Conservation (phyloP, 306 rosid genomes). For the Arachis stenosperma region DNA sequence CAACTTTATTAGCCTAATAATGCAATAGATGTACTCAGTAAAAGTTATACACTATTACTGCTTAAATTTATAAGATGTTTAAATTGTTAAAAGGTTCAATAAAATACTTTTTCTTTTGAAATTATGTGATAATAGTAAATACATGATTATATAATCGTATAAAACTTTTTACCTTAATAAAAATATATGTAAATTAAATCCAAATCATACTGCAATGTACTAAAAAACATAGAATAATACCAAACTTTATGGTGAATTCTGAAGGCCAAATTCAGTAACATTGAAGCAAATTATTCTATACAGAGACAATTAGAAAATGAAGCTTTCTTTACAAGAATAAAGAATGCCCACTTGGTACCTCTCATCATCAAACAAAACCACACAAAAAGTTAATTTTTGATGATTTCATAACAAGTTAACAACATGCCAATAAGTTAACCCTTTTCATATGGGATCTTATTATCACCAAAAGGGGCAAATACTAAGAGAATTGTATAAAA, state of each 20-base stretch:
- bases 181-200: too few relatives aligned
- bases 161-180: too few relatives aligned
- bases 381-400: slow-evolving; percentile 24
- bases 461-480: slow-evolving; percentile 17
- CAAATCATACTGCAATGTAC: not conserved
- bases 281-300: not conserved
- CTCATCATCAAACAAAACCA: slow-evolving; percentile 25
- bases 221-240: not conserved
- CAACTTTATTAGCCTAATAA: not conserved
- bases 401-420: not conserved
- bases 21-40: not conserved
- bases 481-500: not conserved
- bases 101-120: too few relatives aligned
- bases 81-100: too few relatives aligned
- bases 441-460: slow-evolving; percentile 9
- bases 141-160: too few relatives aligned
- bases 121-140: too few relatives aligned
- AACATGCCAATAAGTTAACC: not conserved
- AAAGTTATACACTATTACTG: not conserved
- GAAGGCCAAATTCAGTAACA: not conserved
- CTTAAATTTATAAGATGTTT: not conserved
- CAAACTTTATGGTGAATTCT: not conserved
- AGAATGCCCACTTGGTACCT: slow-evolving; percentile 26
- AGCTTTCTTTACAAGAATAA: not conserved
- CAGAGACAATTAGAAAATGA: not conserved